These are phyloP conservation scores for Sodiomyces alkalinus DNA, from an alignment of 2,329 filamentous ascomycete genomes.

Conservation along the genomic window DNA sequence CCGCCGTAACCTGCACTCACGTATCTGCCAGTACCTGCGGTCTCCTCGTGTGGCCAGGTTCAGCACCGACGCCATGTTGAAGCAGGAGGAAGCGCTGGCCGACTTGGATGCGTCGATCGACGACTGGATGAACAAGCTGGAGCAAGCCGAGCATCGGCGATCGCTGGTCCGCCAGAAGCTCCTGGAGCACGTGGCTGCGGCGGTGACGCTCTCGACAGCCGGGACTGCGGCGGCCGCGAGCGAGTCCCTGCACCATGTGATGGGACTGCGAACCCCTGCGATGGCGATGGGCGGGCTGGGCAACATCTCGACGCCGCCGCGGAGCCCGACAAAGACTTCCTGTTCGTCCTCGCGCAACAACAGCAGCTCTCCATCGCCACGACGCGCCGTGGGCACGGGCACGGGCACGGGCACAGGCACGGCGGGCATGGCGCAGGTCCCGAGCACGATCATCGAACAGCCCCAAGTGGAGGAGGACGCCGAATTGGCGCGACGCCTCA, in stretches of 20 bases:
- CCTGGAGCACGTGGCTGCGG: constrained; percentile 66
- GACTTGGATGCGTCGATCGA: constrained; percentile 68
- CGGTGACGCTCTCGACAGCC: constrained; percentile 33
- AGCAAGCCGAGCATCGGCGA: constrained; percentile 63
- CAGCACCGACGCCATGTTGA: constrained; percentile 59
- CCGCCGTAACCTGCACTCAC: constrained; percentile 58
- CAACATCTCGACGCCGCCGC: constrained; percentile 40
- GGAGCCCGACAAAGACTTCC: constrained; percentile 36
- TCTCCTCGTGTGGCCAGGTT: constrained; percentile 56
- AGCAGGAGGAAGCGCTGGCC: constrained; percentile 64
- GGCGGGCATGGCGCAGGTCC: constrained; percentile 40
- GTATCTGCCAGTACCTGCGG: constrained; percentile 64
- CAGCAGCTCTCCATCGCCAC: constrained; percentile 30
- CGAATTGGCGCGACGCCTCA: constrained; percentile 16
- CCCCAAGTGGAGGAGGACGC: constrained; percentile 23
- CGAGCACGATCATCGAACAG: constrained; percentile 39
- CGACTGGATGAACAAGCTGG: constrained; percentile 68
- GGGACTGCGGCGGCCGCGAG: constrained; percentile 16
- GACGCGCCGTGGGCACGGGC: constrained; percentile 32
- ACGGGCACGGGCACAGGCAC: too few relatives aligned
- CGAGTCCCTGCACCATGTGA: constrained; percentile 26
- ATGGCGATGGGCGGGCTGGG: constrained; percentile 13
- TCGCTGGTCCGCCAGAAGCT: constrained; percentile 65
- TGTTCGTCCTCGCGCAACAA: constrained; percentile 18
- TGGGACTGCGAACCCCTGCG: constrained; percentile 21